These are phyloP conservation scores for Salvia hispanica DNA, from an alignment of 257 asterid genomes.

Conservation along the genomic window DNA sequence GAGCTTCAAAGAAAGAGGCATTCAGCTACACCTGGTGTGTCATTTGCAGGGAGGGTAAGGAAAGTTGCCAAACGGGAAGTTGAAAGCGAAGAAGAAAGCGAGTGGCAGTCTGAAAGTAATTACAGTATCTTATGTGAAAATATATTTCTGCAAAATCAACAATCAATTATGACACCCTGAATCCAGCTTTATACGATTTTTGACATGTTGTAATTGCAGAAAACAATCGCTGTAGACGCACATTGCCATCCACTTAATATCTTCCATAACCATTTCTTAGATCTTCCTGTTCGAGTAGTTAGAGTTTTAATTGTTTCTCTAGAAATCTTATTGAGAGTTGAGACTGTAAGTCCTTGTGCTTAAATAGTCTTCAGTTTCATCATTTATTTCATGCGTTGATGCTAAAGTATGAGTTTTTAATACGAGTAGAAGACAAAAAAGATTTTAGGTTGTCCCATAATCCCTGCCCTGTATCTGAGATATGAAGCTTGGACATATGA, in stretches of 20 bases:
- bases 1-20: constrained; percentile 95
- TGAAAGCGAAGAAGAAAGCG: constrained; percentile 79
- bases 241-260: constrained; percentile 2
- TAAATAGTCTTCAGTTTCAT: constrained; percentile 13
- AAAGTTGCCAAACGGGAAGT: constrained; percentile 78
- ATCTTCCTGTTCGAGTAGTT: constrained; percentile 1
- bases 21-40: constrained; percentile 72
- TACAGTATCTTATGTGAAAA: constrained; percentile 22
- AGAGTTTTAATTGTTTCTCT: background rate
- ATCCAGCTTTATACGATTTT: background rate
- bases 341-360: constrained; percentile 9
- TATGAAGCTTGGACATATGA: constrained; percentile 12
- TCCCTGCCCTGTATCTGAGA: background rate
- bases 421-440: background rate
- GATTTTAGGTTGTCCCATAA: constrained; percentile 3
- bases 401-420: constrained; percentile 21
- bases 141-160: constrained; percentile 19
- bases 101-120: constrained; percentile 85
- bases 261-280: background rate
- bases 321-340: constrained; percentile 24
- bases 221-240: constrained; percentile 1
- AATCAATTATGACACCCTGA: constrained; percentile 13
- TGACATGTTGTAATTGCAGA: constrained; percentile 13
- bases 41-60: constrained; percentile 80
- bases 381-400: constrained; percentile 6